Base-by-base conservation (phyloP, 176 grass and related monocot genomes). In the Urochloa ruziziensis region DNA sequence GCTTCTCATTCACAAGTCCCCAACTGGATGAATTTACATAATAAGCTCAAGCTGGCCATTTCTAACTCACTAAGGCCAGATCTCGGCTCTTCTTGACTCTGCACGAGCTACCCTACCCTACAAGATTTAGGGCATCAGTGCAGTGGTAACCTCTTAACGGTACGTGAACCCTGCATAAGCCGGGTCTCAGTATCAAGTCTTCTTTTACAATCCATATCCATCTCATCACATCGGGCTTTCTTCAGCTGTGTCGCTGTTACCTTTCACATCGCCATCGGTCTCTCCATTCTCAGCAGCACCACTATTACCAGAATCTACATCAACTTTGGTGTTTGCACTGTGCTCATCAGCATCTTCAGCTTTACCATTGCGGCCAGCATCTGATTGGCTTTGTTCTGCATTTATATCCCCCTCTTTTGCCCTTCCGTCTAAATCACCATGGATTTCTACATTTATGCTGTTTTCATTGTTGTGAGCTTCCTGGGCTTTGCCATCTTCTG, bases 261-360 rank as follows among this genome's bases (percentile, higher is more conserved):
- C 14, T 66, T 73, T 15, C 24, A 14, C 37, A 52, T 90, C 56
- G 5, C 28, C 18, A 21, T 64, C 10, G 6, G 24, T 27, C 53
- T 47, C 64, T 40, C 12, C 64, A 6, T 78, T 67, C 57, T 49
- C 73, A 24, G 28, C 0, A 40, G 54, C 36, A 53, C 21, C 88
- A 78, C 82, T 60, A 11, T 71, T 29, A 19, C 56, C 28, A 78
- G 46, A 86, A 78, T 78, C 74, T 4, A 58, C 49, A 43, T 60
- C 67, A 79, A 37, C 48, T 67, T 90, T 10, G 39, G 37, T 52
- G 34, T 73, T 73, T 10, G 33, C 10, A 11, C 39, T 82, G 16
- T 82, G 30, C n/a, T n/a, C n/a, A 10, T 79, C 74, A 59, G 29
- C 58, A 67, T 73, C 74, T 83, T 83, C 80, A 35, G 49, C 51